Evolutionary conservation across 768 basidiomycete genomes (phyloP).

Genomic region (Arthromyces matolae): DNA sequence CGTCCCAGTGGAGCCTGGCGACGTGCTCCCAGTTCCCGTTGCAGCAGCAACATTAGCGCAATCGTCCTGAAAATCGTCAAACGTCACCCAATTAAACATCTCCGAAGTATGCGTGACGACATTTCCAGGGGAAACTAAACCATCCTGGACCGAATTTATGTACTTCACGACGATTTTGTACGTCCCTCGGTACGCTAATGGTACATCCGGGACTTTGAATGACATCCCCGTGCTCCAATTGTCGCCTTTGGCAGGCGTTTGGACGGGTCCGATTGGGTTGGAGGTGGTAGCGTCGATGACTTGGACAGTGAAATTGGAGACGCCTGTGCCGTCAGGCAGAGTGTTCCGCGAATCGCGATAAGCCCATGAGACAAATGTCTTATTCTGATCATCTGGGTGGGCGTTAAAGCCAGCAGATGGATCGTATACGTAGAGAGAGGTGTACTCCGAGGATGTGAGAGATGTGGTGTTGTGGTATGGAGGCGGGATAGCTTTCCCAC

Average conservation of each 20-base stretch:
- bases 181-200: not conserved
- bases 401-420: slow-evolving; percentile 5
- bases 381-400: not conserved
- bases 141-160: slow-evolving; percentile 2
- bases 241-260: not conserved
- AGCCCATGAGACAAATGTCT: not conserved
- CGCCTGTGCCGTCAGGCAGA: not conserved
- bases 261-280: not conserved
- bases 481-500: not conserved
- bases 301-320: not conserved
- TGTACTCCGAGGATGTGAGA: slow-evolving; percentile 1
- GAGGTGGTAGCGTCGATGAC: slow-evolving; percentile 1
- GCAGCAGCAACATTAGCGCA: no score
- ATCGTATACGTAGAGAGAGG: not conserved
- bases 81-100: slow-evolving; percentile 3
- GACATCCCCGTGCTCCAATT: not conserved
- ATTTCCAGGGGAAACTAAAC: slow-evolving; percentile 3
- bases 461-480: slow-evolving; percentile 5
- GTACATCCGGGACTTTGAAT: not conserved
- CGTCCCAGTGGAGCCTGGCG: no score
- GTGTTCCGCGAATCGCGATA: slow-evolving; percentile 4
- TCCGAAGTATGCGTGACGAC: slow-evolving; percentile 4
- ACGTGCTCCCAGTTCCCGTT: no score
- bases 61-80: not conserved
- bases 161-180: slow-evolving; percentile 7